Evolutionary conservation across 148 eudicot species (phyloP), one percentile per base, ranked within the genome.

Genomic region (Spergularia bocconei): DNA sequence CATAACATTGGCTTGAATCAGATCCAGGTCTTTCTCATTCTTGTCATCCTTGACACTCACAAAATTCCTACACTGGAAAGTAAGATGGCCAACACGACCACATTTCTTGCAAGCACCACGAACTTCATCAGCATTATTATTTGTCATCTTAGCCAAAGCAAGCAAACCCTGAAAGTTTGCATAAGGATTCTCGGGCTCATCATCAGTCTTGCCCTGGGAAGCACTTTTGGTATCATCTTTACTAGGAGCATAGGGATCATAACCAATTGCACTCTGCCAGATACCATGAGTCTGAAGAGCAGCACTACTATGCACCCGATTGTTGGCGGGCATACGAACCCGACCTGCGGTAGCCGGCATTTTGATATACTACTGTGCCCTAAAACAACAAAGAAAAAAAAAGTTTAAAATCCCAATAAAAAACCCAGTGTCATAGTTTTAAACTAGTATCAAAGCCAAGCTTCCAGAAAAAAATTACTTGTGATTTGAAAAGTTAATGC

Each of bases 271-370:
- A 71, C 91, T 91, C 85, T 91, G 96, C 98, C 98, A 94, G 52
- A 94, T 94, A 44, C 93, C 97, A 63, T 94, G 98, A 79, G 98
- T 94, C 79, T 94, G 98, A 54, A 94, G 89, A 72, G 98, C 97
- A 14, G 98, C 98, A 82, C 96, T 91, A 72, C 98, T 94, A 76
- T 91, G 98, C 74, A 94, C 96, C 87, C 98, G 79, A 65, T 94
- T 94, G 89, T 94, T 91, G 0, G 98, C 97, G 74, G 98, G 98
- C 98, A 90, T 94, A 76, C 97, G 98, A 86, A 94, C 98, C 91
- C 98, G 86, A 69, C 98, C 98, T 70, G 98, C 98, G 66, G 98
- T 94, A 52, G 98, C 98, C 84, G 98, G 98, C 98, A 94, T 94
- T 59, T 84, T 91, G 91, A 79, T 62, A 73, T n/a, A 41, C 2